phyloP scores from a whole-genome alignment of 78 protist genomes.

The Acrasis kona region DNA sequence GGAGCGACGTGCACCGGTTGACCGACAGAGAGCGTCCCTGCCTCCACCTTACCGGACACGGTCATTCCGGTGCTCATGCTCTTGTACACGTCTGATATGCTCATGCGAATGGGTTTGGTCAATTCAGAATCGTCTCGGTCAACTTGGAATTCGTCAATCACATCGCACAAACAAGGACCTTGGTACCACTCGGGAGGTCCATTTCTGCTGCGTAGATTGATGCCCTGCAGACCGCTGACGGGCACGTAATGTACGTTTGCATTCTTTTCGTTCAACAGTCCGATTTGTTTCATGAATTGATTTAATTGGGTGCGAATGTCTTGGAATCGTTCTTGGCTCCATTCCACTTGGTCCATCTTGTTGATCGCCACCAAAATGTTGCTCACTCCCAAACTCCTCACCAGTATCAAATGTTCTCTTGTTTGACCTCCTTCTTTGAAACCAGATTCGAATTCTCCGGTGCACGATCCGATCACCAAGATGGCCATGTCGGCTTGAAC shows the following conservation, averaged over 20 bases:
- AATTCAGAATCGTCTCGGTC: too few relatives aligned
- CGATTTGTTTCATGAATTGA: constrained; percentile 17
- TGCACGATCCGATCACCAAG: constrained; percentile 71
- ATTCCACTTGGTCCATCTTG: constrained; percentile 93
- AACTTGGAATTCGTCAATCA: constrained; percentile 49
- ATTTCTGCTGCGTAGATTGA: constrained; percentile 40
- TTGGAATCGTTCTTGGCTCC: constrained; percentile 69
- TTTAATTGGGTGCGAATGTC: constrained; percentile 35
- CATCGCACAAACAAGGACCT: constrained; percentile 53
- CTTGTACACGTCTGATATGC: constrained; percentile 56
- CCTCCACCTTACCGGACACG: constrained; percentile 77
- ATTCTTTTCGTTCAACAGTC: constrained; percentile 37
- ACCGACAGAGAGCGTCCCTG: constrained; percentile 61
- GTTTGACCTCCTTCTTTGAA: constrained; percentile 94
- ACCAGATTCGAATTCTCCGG: constrained; percentile 90
- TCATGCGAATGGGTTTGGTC: constrained; percentile 70
- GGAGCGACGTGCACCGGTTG: constrained; percentile 7
- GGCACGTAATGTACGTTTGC: constrained; percentile 65
- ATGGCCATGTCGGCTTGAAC: constrained; percentile 90
- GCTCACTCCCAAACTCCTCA: constrained; percentile 83
- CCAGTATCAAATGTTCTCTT: constrained; percentile 89
- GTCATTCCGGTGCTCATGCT: constrained; percentile 46
- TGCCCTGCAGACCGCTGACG: constrained; percentile 70
- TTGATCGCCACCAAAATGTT: constrained; percentile 80
- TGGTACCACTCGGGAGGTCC: constrained; percentile 51